phyloP scores from a whole-genome alignment of 495 filamentous ascomycete genomes.

The Podospora conica region DNA sequence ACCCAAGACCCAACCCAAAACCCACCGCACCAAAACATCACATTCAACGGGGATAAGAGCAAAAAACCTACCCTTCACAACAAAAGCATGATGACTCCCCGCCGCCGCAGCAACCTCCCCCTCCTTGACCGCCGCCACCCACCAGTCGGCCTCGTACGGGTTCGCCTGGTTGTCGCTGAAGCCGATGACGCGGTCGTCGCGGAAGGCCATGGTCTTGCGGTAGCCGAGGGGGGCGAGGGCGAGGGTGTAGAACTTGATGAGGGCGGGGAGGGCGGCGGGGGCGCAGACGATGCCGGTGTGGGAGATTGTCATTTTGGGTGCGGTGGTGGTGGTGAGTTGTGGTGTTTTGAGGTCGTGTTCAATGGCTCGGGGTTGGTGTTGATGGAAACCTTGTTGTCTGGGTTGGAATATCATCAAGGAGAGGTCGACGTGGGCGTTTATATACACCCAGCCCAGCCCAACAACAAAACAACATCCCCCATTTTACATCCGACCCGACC shows the following conservation, averaged over 20 bases:
- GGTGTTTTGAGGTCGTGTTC: not conserved
- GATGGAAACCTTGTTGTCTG: too few relatives aligned
- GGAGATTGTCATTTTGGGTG: constrained; percentile 19
- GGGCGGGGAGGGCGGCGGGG: not conserved
- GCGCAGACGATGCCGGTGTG: constrained; percentile 20
- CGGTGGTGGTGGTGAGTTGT: not conserved
- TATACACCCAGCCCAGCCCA: too few relatives aligned
- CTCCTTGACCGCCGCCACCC: constrained; percentile 6
- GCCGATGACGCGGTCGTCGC: constrained; percentile 15
- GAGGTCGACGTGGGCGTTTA: too few relatives aligned
- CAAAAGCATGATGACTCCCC: constrained; percentile 15
- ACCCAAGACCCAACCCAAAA: not conserved
- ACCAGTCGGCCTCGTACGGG: constrained; percentile 17
- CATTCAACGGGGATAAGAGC: not conserved
- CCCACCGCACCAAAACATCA: not conserved
- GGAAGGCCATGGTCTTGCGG: constrained; percentile 1
- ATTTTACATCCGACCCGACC: too few relatives aligned
- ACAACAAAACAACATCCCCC: too few relatives aligned
- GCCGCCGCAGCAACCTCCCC: not conserved
- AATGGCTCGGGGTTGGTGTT: not conserved
- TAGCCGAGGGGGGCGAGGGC: constrained; percentile 23
- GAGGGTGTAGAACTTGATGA: constrained; percentile 17
- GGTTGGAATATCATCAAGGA: too few relatives aligned
- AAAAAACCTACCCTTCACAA: constrained; percentile 14
- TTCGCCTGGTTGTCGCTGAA: constrained; percentile 8